phyloP scores from a whole-genome alignment of 225 moss, liverwort and hornwort species.

The Takakia lepidozioides region DNA sequence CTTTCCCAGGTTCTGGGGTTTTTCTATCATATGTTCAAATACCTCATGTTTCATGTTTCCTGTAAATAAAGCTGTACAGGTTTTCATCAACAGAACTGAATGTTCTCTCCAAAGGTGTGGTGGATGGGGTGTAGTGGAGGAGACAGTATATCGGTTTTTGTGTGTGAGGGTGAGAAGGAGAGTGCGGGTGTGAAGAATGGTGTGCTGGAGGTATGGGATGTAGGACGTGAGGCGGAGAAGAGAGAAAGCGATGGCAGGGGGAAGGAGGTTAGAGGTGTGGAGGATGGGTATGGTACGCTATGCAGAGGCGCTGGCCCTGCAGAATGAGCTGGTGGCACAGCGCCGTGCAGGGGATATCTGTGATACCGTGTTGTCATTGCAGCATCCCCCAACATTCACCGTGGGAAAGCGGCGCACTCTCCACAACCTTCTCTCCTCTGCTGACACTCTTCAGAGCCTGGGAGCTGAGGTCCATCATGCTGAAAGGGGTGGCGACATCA shows the following conservation, averaged over 20 bases:
- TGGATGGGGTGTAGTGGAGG: too few species aligned
- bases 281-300: conserved; percentile 63
- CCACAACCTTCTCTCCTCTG: conserved; percentile 60
- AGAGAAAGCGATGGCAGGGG: conserved; percentile 24
- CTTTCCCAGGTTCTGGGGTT: too few species aligned
- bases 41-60: too few species aligned
- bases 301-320: conserved; percentile 44
- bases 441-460: conserved; percentile 28
- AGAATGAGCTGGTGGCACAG: conserved; percentile 45
- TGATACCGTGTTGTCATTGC: conserved; percentile 52
- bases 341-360: conserved; percentile 43
- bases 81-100: too few species aligned
- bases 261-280: conserved; percentile 51
- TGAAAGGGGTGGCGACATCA: conserved; percentile 86
- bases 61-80: too few species aligned
- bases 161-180: too few species aligned
- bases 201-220: too few species aligned
- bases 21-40: too few species aligned
- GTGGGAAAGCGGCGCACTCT: conserved; percentile 81
- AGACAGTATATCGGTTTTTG: too few species aligned
- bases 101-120: too few species aligned
- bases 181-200: too few species aligned
- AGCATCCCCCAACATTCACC: conserved; percentile 84
- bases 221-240: too few species aligned
- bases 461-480: conserved; percentile 58